Evolutionary conservation across 2,329 filamentous ascomycete genomes (phyloP).

Genomic region (Arthrobotrys sphaeroides): DNA sequence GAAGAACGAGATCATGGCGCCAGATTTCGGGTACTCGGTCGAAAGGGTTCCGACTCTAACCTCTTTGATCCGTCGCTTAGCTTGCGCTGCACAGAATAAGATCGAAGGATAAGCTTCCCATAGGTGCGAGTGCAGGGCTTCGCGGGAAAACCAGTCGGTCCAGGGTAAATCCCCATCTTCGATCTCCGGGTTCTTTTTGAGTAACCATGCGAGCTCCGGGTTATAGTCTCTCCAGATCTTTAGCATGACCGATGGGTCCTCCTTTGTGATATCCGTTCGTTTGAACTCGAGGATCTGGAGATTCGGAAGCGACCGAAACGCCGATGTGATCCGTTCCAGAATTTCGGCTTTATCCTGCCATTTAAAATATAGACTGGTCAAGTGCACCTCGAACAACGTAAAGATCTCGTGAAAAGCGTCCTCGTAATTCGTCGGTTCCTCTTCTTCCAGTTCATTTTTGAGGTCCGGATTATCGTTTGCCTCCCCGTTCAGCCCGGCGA

Average conservation of each 20-base stretch:
- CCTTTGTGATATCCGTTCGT: constrained; percentile 43
- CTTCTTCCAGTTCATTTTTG: background rate
- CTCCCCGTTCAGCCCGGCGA: background rate
- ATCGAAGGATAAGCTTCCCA: constrained; percentile 49
- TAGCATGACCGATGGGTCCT: constrained; percentile 41
- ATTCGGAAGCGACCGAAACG: constrained; percentile 39
- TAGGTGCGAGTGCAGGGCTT: constrained; percentile 34
- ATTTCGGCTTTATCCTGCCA: constrained; percentile 47
- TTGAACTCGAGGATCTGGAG: constrained; percentile 34
- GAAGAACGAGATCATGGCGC: constrained; percentile 41
- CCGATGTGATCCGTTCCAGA: constrained; percentile 32
- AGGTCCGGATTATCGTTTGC: background rate
- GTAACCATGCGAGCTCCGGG: constrained; percentile 31
- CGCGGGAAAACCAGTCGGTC: constrained; percentile 46
- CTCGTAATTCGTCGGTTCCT: constrained; percentile 37
- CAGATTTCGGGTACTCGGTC: constrained; percentile 32
- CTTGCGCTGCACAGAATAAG: constrained; percentile 39
- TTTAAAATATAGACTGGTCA: constrained; percentile 26
- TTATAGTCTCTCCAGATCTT: constrained; percentile 45
- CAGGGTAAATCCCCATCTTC: constrained; percentile 42
- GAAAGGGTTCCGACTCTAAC: constrained; percentile 25
- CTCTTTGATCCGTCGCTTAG: constrained; percentile 33
- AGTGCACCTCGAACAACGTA: constrained; percentile 41
- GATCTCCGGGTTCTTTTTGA: constrained; percentile 43
- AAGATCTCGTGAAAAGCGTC: constrained; percentile 47